These are phyloP conservation scores for Pouteria glomerata DNA, from an alignment of 148 eudicot species.

Conservation along the genomic window DNA sequence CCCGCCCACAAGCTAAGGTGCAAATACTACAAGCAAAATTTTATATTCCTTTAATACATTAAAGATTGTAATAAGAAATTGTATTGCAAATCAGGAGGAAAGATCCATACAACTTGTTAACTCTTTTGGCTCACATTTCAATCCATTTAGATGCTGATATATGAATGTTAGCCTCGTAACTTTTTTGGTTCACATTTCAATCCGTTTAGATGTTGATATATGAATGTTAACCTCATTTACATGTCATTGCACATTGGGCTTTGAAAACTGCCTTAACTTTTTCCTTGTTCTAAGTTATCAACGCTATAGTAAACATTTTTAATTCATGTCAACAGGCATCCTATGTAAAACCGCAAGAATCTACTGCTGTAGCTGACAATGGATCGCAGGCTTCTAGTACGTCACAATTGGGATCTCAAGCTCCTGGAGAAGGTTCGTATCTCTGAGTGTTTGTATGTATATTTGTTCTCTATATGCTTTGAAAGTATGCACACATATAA, in stretches of 20 bases:
- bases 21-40: too few species aligned
- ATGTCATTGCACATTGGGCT: background rate
- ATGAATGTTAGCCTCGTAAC: too few species aligned
- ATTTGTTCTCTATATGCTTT: too few species aligned
- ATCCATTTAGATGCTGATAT: background rate
- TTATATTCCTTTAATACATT: background rate
- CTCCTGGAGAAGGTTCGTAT: constrained; percentile 47
- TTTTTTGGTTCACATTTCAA: background rate
- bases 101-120: background rate
- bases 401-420: constrained; percentile 39
- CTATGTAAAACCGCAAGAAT: constrained; percentile 41
- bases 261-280: background rate
- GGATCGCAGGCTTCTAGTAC: constrained; percentile 48
- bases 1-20: too few species aligned
- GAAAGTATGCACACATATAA: too few species aligned
- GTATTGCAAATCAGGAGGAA: background rate
- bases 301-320: background rate
- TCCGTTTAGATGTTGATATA: background rate
- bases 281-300: background rate
- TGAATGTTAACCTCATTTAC: too few species aligned
- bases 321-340: constrained; percentile 43
- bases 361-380: constrained; percentile 43
- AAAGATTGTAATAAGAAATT: too few species aligned
- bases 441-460: background rate
- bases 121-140: background rate